Evolutionary conservation across 352 stramenopile genomes (phyloP), one percentile per base, ranked within the genome.

Genomic region (Phytophthora palmivora): DNA sequence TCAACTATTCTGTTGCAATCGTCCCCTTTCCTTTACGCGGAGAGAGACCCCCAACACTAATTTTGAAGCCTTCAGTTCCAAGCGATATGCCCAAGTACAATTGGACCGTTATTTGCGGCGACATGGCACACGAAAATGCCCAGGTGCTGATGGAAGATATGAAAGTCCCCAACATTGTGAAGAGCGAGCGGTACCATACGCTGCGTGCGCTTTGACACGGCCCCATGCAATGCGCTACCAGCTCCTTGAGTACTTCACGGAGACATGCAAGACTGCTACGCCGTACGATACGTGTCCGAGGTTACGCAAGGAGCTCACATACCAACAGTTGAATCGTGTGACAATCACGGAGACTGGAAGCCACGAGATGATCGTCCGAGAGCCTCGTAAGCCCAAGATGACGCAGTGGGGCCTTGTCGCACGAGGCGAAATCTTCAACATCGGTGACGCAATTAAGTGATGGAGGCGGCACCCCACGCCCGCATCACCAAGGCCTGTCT

Each of bases 151-250:
- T 44, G 32, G 32, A 54, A 33, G 46, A 54, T 18, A 54, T 54
- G 46, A 54, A 54, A 19, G 1, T 34, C 7, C 44, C 19, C 18
- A 34, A 22, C 16, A 44, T 44, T 32, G 32, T 54, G 19, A 54
- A 54, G 33, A 54, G 33, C 32, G 32, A 54, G 4, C 46, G 30
- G 33, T 54, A 12, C 10, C 46, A 3, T 54, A 33, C 32, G 19
- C 2, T 18, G 16, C 9, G 1, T 54, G 46, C 18, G 33, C 2
- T 2, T 12, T 42, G 4, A 19, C 2, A 18, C 18, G 32, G 3
- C 32, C 46, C 32, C 46, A 54, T 16, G 34, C 30, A 16, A 55
- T 55, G 47, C 47, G 47, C 16, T 55, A 55, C 32, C 32, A 44
- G 47, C 6, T 55, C 19, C 33, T 55, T 16, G 1, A 11, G 11